Percentiles rank a stretch among this genome's conserved stretches.
phyloP scores from a whole-genome alignment of 2,329 filamentous ascomycete genomes.

The Fusarium denticulatum region DNA sequence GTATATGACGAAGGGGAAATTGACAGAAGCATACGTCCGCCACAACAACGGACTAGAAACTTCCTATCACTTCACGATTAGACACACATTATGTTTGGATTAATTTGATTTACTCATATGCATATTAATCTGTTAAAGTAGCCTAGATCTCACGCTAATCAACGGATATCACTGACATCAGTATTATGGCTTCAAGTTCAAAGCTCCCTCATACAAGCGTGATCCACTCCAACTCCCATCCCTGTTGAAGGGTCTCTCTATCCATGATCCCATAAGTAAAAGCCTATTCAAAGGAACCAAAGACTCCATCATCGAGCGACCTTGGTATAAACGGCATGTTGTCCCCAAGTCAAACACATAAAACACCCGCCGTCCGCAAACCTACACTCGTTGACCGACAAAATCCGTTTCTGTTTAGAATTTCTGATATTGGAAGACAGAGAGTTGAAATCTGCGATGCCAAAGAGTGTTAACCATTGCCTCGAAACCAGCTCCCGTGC shows the following conservation, averaged over 20 bases:
- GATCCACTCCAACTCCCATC: not conserved
- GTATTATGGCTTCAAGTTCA: not conserved
- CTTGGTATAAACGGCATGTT: not conserved
- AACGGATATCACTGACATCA: not conserved
- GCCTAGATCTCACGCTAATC: no score
- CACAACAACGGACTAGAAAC: no score
- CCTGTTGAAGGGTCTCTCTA: not conserved
- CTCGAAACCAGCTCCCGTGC: not conserved
- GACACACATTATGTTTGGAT: fast-evolving
- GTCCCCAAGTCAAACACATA: not conserved
- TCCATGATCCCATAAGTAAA: not conserved
- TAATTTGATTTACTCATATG: no score
- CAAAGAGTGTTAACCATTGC: not conserved
- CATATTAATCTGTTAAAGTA: not conserved
- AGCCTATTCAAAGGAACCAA: not conserved
- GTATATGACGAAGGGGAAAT: fast-evolving
- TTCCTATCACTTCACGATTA: no score
- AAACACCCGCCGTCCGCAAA: not conserved
- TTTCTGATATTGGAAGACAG: not conserved
- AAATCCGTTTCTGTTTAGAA: not conserved
- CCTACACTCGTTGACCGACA: not conserved
- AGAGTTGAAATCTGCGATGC: not conserved
- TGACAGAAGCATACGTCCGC: no score
- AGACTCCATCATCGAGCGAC: no score
- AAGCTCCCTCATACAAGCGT: conserved; percentile 31